Percentiles rank a stretch among this genome's conserved stretches.
phyloP scores from a whole-genome alignment of 176 grass and related monocot genomes.

The Hyparrhenia diplandra region DNA sequence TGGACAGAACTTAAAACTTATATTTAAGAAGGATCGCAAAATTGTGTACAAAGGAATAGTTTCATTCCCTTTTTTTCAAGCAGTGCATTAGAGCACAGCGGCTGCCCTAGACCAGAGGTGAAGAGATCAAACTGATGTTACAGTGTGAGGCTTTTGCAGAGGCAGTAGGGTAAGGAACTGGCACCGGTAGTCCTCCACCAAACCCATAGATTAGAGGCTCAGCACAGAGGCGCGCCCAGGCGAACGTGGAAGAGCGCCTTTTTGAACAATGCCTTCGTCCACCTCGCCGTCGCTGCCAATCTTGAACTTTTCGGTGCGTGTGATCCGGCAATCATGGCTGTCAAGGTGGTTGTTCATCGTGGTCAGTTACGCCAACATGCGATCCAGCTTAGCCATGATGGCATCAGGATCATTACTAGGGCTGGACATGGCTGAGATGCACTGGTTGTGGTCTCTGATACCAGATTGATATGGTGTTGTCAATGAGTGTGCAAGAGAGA shows the following conservation, averaged over 20 bases:
- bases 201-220: not conserved
- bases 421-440: too few relatives aligned
- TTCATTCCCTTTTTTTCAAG: not conserved
- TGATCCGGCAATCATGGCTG: not conserved
- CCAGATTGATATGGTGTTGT: too few relatives aligned
- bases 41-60: not conserved
- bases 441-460: too few relatives aligned
- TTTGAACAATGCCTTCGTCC: not conserved
- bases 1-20: not conserved
- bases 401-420: not conserved
- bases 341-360: not conserved
- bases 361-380: not conserved
- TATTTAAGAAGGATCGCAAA: not conserved
- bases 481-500: too few relatives aligned
- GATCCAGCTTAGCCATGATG: not conserved
- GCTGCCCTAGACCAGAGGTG: not conserved
- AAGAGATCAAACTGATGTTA: not conserved
- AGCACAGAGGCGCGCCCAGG: too few relatives aligned
- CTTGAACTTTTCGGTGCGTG: not conserved
- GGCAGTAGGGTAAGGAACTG: not conserved
- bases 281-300: not conserved
- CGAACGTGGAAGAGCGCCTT: too few relatives aligned
- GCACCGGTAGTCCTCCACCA: not conserved
- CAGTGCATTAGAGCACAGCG: not conserved
- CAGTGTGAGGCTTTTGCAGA: not conserved